Percentiles rank a stretch among this genome's conserved stretches.
phyloP scores from a whole-genome alignment of 108 stramenopile genomes.

The Skeletonema potamos region DNA sequence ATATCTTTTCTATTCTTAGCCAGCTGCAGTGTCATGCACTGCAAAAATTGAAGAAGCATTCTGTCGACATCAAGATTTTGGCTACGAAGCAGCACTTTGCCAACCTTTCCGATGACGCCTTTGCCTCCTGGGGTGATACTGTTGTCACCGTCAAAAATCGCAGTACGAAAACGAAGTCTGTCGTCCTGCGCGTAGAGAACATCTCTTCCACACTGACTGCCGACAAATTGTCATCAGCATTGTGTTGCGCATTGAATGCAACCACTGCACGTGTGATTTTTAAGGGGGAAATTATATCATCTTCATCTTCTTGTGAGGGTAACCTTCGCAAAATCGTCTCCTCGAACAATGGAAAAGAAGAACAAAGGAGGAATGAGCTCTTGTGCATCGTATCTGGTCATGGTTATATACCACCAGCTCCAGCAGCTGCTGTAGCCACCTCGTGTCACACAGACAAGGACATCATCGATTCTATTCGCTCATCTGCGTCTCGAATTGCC shows the following conservation, averaged over 20 bases:
- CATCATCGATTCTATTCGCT: constrained; percentile 21
- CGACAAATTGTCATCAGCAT: not conserved
- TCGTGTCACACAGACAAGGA: not conserved
- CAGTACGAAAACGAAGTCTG: not conserved
- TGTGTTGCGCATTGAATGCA: constrained; percentile 6
- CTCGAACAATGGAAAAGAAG: not conserved
- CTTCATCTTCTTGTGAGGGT: not conserved
- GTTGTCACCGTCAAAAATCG: not conserved
- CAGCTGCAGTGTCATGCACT: constrained; percentile 17
- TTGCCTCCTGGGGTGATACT: not conserved
- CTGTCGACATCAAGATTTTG: constrained; percentile 6
- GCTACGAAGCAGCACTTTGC: not conserved
- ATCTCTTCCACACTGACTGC: not conserved
- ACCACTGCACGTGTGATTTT: constrained; percentile 1
- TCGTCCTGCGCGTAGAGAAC: not conserved
- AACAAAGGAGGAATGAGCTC: not conserved
- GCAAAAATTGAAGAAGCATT: constrained; percentile 9
- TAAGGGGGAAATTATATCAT: constrained; percentile 11
- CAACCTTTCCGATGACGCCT: not conserved
- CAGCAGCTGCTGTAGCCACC: not conserved
- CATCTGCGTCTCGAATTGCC: constrained; percentile 11
- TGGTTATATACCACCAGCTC: not conserved
- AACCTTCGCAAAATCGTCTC: constrained; percentile 1
- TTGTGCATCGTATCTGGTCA: constrained; percentile 1
- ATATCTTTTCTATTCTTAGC: not conserved